Conservation (phyloP, 192 early-diverging fungal species). For the Podila epicladia region DNA sequence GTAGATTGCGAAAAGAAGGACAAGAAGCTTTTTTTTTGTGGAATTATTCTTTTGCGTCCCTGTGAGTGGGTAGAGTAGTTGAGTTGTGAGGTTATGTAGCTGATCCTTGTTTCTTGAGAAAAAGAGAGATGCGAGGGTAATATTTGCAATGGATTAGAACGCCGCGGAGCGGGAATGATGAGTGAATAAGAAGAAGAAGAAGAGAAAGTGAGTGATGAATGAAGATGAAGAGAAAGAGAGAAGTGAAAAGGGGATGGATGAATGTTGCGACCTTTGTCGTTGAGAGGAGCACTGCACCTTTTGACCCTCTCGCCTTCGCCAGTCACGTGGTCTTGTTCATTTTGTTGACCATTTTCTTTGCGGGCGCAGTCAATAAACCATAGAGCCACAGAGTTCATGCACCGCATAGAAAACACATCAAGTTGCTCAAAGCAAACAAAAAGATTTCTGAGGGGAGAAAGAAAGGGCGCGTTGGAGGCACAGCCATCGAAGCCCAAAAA, state of each 20-base stretch:
- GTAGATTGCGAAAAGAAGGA: too few relatives aligned
- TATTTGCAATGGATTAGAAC: not conserved
- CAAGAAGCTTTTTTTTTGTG: not conserved
- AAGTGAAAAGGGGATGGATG: not conserved
- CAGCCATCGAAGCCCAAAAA: not conserved
- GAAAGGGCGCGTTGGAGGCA: not conserved
- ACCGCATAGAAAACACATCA: not conserved
- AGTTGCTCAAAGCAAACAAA: not conserved
- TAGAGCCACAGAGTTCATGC: not conserved
- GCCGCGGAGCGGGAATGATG: not conserved
- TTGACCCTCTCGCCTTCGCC: not conserved
- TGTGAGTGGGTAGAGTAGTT: not conserved
- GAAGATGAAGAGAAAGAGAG: slow-evolving; percentile 6
- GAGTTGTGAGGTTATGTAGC: not conserved
- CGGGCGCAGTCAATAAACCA: not conserved
- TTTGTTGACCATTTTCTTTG: too few relatives aligned
- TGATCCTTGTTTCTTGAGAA: too few relatives aligned
- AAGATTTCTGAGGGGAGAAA: not conserved
- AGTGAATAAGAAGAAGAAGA: not conserved
- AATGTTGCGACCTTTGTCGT: not conserved
- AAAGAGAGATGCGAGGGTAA: too few relatives aligned
- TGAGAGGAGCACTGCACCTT: not conserved
- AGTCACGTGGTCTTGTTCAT: too few relatives aligned
- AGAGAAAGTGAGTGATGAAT: not conserved
- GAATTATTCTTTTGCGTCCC: not conserved